Evolutionary conservation across 495 filamentous ascomycete species (phyloP), one percentile per base, ranked within the genome.

Genomic region (Hypoxylon subgilvum): DNA sequence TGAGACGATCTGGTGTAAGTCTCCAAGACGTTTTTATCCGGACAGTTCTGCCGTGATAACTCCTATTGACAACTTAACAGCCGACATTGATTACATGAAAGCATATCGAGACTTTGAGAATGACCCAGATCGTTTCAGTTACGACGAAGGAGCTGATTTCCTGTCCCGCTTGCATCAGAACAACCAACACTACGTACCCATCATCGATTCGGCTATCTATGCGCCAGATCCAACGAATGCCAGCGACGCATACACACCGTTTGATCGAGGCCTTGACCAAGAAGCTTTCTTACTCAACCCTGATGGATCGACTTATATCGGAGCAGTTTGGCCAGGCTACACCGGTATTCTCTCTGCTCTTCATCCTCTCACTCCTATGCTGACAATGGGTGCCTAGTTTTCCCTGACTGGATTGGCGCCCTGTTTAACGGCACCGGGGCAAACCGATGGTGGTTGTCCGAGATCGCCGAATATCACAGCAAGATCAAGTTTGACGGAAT

Each of bases 311-410:
- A 67, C 90, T 12, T 94, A 91, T 63, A 73, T 86, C 52, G 91
- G 88, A 9, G 85, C 84, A 9, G 90, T 96, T 12, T 96, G 92
- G 92, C 91, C 91, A n/a, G 92, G 92, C 34, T 83, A 84, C 34
- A 88, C 89, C 3, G 72, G 74, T 74, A 63, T 48, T 46, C 48
- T 21, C 35, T 41, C 18, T 19, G 4, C 6, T 6, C 12, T 5
- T 1, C 14, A 49, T 25, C 13, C 12, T 81, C 79, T 84, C 65
- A 69, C 80, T 38, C 72, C 76, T 2, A 68, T 74, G 19, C 80
- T 83, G 6, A 81, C 22, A 3, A 35, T 22, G n/a, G n/a, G n/a
- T n/a, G 4, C 8, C 30, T 23, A 87, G 71, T 76, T 53, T 51
- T 92, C 76, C 69, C 75, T 2, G 77, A 80, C 45, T 83, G 76